A percentile compares a stretch with the other conserved stretches of the same genome.
phyloP scores from a whole-genome alignment of 768 basidiomycete species.

The Lentinula guzmanii region DNA sequence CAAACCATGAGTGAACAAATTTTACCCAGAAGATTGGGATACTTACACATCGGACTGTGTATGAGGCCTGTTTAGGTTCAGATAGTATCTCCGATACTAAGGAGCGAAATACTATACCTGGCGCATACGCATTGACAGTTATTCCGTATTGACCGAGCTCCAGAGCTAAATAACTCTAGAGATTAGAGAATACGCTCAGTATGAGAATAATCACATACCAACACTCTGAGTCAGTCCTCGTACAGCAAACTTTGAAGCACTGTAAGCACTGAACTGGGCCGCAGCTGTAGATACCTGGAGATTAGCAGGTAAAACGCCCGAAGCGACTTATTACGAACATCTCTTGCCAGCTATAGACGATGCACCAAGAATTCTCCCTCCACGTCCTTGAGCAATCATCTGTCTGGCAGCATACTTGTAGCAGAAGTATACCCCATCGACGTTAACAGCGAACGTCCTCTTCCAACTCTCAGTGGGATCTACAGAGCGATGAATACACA shows the following conservation, averaged over 20 bases:
- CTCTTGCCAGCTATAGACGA: constrained; percentile 3
- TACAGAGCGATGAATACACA: background rate
- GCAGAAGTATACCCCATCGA: constrained; percentile 23
- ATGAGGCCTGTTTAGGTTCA: background rate
- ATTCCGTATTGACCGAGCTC: constrained; percentile 18
- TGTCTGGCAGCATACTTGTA: constrained; percentile 30
- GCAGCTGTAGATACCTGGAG: too few species aligned
- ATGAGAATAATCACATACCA: constrained; percentile 17
- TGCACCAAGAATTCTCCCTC: constrained; percentile 28
- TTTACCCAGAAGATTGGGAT: background rate
- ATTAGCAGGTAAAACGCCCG: background rate
- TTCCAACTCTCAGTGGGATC: constrained; percentile 16
- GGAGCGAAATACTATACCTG: constrained; percentile 5
- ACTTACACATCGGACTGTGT: background rate
- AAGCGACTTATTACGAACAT: background rate
- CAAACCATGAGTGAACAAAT: background rate
- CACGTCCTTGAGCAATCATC: constrained; percentile 29
- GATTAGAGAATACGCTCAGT: background rate
- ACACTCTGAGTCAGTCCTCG: constrained; percentile 32
- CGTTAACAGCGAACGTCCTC: constrained; percentile 21
- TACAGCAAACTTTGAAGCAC: constrained; percentile 32
- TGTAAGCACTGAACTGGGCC: constrained; percentile 18
- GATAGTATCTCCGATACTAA: background rate
- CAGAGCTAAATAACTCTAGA: constrained; percentile 6
- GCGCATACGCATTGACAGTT: constrained; percentile 20